Evolutionary conservation across 116 monocot species (phyloP).

Genomic region (Thalassia testudinum): DNA sequence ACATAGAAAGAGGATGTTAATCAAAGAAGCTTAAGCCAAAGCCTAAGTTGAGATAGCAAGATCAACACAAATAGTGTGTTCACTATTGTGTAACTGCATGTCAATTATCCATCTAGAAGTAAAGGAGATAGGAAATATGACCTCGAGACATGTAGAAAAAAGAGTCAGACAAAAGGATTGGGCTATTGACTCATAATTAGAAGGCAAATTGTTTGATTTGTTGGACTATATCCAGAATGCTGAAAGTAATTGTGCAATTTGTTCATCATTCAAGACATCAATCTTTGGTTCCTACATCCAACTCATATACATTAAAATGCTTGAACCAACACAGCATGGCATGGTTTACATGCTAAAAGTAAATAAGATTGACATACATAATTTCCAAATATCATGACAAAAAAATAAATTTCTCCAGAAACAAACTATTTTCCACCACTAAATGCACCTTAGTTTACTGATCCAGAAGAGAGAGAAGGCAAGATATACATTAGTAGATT

Average conservation of each 20-base stretch:
- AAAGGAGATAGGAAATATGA: constrained; percentile 6
- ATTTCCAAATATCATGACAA: background rate
- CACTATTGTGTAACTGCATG: too few species aligned
- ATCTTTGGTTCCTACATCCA: constrained; percentile 40
- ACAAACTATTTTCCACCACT: too few species aligned
- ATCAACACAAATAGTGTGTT: too few species aligned
- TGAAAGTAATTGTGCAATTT: constrained; percentile 51
- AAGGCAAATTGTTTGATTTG: constrained; percentile 68
- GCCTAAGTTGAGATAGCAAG: too few species aligned
- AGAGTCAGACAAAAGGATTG: constrained; percentile 70
- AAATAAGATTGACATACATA: too few species aligned
- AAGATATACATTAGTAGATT: background rate
- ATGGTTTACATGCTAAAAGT: too few species aligned
- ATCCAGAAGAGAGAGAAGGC: background rate
- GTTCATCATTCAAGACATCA: constrained; percentile 64
- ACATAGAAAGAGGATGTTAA: too few species aligned
- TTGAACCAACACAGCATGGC: too few species aligned
- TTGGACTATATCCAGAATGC: constrained; percentile 85
- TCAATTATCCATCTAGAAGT: too few species aligned
- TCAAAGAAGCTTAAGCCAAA: too few species aligned
- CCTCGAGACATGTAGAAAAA: constrained; percentile 70
- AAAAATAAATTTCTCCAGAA: too few species aligned
- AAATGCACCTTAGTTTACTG: background rate
- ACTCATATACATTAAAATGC: too few species aligned
- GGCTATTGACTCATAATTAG: constrained; percentile 86